Base-by-base conservation (phyloP, 768 basidiomycete species). In the Psilocybe azurescens region DNA sequence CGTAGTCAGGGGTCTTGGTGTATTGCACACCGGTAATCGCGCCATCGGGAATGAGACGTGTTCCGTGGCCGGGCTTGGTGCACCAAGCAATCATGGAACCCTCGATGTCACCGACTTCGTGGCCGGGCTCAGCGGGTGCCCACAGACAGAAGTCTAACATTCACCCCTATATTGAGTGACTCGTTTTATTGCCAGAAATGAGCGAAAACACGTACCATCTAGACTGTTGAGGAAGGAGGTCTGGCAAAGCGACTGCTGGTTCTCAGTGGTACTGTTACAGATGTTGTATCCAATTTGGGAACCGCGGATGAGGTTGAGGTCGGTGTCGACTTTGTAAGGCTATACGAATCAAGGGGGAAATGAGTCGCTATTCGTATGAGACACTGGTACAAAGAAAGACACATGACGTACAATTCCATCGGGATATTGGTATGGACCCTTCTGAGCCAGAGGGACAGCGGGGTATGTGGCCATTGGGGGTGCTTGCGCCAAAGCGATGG, bases 81-180 rank as follows among this genome's bases (percentile, higher is more conserved):
- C 91, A 95, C 85, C 87, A 95, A 1, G 91, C 86, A 3, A 94
- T 87, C 73, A 86, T 89, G 68, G 86, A 78, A 41, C 84, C 87
- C 72, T 95, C 93, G 3, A 85, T 85, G 60, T 90, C 83, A 29
- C 83, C 88, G 30, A 94, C 88, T 11, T 77, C 74, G 24, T 81
- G 79, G 69, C 85, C 79, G 2, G 83, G 79, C 24, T 73, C 72
- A 0, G 78, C 66, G 0, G 89, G 84, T 8, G 82, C 87, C 87
- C 87, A 91, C 0, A 91, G 64, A 64, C 90, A 91, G 72, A 89
- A 91, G 65, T 92, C 90, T 91, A 49, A 61, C 20, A 20, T 50
- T 56, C 55, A 32, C 24, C 24, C 24, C 24, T 24, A 24, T 24
- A 24, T 24, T 24, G 24, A 24, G 24, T 24, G 24, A 2, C 24